Percentiles rank a stretch among this genome's conserved stretches.
Evolutionary conservation across 75 land plant genomes (phyloP).

Genomic region (Adiantum capillusveneris): DNA sequence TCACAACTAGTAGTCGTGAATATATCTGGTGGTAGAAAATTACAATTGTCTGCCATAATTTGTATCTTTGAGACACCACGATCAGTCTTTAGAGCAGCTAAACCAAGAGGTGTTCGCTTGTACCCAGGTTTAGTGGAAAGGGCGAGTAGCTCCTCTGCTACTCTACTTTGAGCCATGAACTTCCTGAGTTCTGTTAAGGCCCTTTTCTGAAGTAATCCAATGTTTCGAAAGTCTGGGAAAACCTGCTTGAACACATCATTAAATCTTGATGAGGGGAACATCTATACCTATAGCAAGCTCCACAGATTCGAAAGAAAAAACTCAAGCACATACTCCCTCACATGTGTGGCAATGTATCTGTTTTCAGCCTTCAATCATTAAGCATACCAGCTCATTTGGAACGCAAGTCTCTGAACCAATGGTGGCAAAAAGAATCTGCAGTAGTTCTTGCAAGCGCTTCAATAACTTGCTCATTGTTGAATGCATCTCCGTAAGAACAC

Average conservation of each 20-base stretch:
- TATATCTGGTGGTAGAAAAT: constrained; percentile 1
- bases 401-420: constrained; percentile 16
- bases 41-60: not conserved
- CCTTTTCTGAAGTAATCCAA: constrained; percentile 11
- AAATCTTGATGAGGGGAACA: too few relatives aligned
- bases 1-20: not conserved
- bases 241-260: constrained; percentile 5
- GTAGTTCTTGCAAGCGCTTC: constrained; percentile 7
- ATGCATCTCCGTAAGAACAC: constrained; percentile 3
- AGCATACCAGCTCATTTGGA: constrained; percentile 25
- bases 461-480: constrained; percentile 4
- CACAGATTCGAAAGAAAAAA: too few relatives aligned
- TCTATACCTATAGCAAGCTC: too few relatives aligned
- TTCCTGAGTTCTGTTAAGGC: constrained; percentile 8
- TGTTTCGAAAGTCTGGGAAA: constrained; percentile 20
- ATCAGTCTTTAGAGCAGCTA: not conserved
- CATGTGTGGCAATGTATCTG: too few relatives aligned
- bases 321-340: not conserved
- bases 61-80: not conserved
- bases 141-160: constrained; percentile 9
- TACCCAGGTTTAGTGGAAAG: constrained; percentile 10
- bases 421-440: constrained; percentile 12
- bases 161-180: constrained; percentile 12
- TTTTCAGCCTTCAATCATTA: not conserved
- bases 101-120: constrained; percentile 10